Evolutionary conservation across 2,329 filamentous ascomycete species (phyloP).

Genomic region (Cordyceps javanica): DNA sequence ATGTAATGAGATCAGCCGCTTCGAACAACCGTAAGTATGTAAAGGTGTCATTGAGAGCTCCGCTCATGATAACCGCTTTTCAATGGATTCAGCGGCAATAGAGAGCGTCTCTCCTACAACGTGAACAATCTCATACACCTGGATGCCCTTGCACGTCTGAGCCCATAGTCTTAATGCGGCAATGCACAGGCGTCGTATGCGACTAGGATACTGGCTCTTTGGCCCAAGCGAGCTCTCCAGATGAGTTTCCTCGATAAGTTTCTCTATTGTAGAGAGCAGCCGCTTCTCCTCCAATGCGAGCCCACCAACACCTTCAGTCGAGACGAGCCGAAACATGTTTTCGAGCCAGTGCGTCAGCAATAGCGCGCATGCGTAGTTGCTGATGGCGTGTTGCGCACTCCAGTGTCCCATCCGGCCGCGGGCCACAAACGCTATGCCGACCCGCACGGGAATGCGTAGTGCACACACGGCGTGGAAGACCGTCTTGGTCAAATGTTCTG

Average conservation of each 20-base stretch:
- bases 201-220: slow-evolving; percentile 15
- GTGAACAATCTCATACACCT: slow-evolving; percentile 23
- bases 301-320: slow-evolving; percentile 2
- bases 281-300: slow-evolving; percentile 18
- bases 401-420: slow-evolving; percentile 48
- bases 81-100: slow-evolving; percentile 9
- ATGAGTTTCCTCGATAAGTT: slow-evolving; percentile 22
- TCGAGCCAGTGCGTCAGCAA: slow-evolving; percentile 37
- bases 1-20: no score
- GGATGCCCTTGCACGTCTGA: slow-evolving; percentile 23
- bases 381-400: slow-evolving; percentile 49
- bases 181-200: slow-evolving; percentile 18
- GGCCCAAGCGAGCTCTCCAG: slow-evolving; percentile 15
- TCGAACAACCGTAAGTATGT: no score
- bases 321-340: slow-evolving; percentile 14
- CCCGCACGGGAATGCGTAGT: slow-evolving; percentile 45
- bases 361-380: slow-evolving; percentile 45
- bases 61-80: background rate
- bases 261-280: slow-evolving; percentile 18
- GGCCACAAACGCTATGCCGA: slow-evolving; percentile 47
- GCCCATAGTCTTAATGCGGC: slow-evolving; percentile 24
- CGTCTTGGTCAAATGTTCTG: slow-evolving; percentile 40
- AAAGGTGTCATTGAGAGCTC: no score
- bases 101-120: slow-evolving; percentile 18
- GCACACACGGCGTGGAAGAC: slow-evolving; percentile 48